Evolutionary conservation across 106 monocot genomes (phyloP).

Genomic region (Platanthera guangdongensis): DNA sequence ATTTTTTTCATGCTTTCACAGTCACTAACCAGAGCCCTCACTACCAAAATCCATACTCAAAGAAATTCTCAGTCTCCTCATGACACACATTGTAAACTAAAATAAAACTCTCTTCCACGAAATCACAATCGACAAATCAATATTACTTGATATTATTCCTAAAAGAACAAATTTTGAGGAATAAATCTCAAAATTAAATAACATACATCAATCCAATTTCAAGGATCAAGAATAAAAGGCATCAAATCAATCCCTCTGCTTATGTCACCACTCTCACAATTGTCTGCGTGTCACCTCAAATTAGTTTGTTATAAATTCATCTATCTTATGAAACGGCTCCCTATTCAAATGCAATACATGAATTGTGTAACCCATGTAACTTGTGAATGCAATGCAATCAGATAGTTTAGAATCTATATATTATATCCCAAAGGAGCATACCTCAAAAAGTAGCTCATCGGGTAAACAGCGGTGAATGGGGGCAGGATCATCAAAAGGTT

Average conservation of each 20-base stretch:
- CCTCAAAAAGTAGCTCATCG: conserved; percentile 92
- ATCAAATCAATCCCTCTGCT: not conserved
- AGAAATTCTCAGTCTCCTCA: no score
- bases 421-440: conserved; percentile 2
- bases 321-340: not conserved
- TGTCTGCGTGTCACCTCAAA: not conserved
- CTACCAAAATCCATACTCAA: no score
- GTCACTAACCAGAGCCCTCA: no score
- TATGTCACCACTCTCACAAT: not conserved
- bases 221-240: not conserved
- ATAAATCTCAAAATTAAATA: not conserved
- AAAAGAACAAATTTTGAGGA: no score
- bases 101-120: no score
- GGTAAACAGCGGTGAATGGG: conserved; percentile 85
- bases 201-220: not conserved
- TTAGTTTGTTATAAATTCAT: not conserved
- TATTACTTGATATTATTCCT: no score
- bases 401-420: not conserved
- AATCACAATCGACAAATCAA: no score
- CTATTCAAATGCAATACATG: not conserved
- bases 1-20: no score
- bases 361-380: not conserved
- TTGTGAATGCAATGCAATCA: not conserved
- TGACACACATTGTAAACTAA: no score
- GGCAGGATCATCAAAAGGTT: conserved; percentile 61